A percentile compares a stretch with the other conserved stretches of the same genome.
Conservation (phyloP, 257 asterid genomes). For the Scutellaria baicalensis region DNA sequence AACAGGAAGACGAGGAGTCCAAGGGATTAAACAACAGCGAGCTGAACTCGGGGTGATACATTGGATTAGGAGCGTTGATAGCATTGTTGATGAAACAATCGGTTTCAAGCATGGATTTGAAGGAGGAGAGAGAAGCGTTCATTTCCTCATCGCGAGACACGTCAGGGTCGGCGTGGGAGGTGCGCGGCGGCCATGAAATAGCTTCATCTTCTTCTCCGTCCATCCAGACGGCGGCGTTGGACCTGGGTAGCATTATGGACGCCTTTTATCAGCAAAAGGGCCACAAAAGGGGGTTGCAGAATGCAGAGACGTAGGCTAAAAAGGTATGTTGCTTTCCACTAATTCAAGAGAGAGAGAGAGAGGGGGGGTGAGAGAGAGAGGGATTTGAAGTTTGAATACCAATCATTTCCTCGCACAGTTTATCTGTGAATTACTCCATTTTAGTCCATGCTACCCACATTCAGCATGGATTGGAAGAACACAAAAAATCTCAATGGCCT, state of each 20-base stretch:
- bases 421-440: slow-evolving; percentile 1
- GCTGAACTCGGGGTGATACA: slow-evolving; percentile 22
- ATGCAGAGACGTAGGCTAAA: slow-evolving; percentile 27
- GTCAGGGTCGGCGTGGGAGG: neutral
- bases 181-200: slow-evolving; percentile 30
- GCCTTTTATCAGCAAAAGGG: slow-evolving; percentile 8
- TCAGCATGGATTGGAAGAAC: neutral
- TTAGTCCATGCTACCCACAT: slow-evolving; percentile 3
- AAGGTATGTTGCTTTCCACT: slow-evolving; percentile 27
- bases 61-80: slow-evolving; percentile 8
- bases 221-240: slow-evolving; percentile 40
- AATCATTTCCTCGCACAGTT: slow-evolving; percentile 5
- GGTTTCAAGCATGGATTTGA: slow-evolving; percentile 42
- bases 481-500: neutral
- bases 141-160: slow-evolving; percentile 18
- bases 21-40: slow-evolving; percentile 21
- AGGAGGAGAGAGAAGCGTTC: slow-evolving; percentile 31
- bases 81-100: slow-evolving; percentile 24
- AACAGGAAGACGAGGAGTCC: slow-evolving; percentile 27
- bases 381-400: slow-evolving; percentile 15
- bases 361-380: neutral
- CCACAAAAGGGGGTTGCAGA: slow-evolving; percentile 24
- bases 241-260: slow-evolving; percentile 33
- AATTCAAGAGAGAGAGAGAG: slow-evolving; percentile 23
- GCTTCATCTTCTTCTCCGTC: slow-evolving; percentile 30